Percentiles rank a stretch among this genome's conserved stretches.
Conservation (phyloP, 1,284 basidiomycete genomes). For the Trametes polyzona region DNA sequence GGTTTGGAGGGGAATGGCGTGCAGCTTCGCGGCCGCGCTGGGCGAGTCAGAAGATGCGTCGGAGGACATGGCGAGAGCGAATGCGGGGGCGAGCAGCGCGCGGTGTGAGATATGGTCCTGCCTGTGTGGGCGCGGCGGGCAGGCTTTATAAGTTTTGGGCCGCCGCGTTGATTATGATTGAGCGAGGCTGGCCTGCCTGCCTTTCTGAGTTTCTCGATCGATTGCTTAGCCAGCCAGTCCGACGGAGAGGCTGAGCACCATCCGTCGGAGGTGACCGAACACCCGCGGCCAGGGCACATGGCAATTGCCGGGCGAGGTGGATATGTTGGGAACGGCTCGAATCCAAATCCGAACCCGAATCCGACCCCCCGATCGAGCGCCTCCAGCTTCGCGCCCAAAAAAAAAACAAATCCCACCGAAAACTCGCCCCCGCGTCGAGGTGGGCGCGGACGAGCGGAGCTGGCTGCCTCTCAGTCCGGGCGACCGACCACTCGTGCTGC, state of each 20-base stretch:
- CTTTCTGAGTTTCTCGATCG: constrained; percentile 38
- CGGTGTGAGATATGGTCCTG: constrained; percentile 8
- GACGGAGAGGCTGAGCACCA: constrained; percentile 15
- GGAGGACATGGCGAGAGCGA: constrained; percentile 15
- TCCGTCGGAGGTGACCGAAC: constrained; percentile 26
- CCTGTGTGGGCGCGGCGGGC: constrained; percentile 4
- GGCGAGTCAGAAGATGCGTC: constrained; percentile 5
- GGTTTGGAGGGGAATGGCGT: constrained; percentile 42
- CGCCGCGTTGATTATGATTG: constrained; percentile 24
- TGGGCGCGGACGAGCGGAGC: not conserved
- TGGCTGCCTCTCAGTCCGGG: not conserved
- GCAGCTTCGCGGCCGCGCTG: constrained; percentile 19
- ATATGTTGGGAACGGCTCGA: constrained; percentile 12
- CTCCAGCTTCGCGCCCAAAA: not conserved
- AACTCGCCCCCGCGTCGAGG: not conserved
- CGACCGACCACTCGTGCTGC: not conserved
- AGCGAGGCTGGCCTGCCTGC: constrained; percentile 22
- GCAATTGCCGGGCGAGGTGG: constrained; percentile 27
- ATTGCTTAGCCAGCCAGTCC: constrained; percentile 31
- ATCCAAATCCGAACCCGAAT: not conserved
- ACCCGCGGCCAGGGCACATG: constrained; percentile 17
- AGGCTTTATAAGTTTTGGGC: constrained; percentile 39
- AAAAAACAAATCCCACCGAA: not conserved
- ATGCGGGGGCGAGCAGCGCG: not conserved
- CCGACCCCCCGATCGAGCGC: constrained; percentile 3